Evolutionary conservation across 768 basidiomycete species (phyloP), one percentile per base, ranked within the genome.

Genomic region (Amanita pseudoporphyria): DNA sequence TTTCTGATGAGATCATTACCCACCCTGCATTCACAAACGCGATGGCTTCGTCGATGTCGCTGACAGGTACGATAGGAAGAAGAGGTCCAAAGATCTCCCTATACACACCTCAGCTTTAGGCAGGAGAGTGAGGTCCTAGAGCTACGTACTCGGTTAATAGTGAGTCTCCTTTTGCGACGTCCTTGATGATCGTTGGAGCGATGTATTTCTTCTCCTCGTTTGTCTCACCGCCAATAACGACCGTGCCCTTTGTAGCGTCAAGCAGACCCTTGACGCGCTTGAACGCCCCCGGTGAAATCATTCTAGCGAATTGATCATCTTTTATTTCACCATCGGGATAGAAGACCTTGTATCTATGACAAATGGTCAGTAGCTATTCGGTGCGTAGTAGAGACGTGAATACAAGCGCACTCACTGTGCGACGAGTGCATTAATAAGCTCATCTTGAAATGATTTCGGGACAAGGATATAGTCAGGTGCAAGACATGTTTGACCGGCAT

Each of bases 31-130:
- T 83, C 47, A 91, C 73, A 49, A 79, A 81, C 9, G 76, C 72
- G 51, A 91, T 80, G 3, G 82, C 89, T 33, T 78, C 81, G 30
- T 89, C 85, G 6, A 87, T 47, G 48, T 74, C 61, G n/a, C 82
- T 76, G 21, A 91, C 80, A 0, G 82, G 76, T 1, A 93, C 67
- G 35, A 94, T 71, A 3, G 87, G 83, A 19, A 94, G 66, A 9
- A 94, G 55, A 6, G 91, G 90, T 0, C 89, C 91, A 56, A 94
- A 92, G 37, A 92, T 72, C 58, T 93, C 91, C 52, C 87, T 89
- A 54, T 42, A 2, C 13, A 9, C 26, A 19, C 26, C 4, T 52
- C 35, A 45, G 44, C 51, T 22, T 18, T 24, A 9, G 21, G 35
- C 46, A 45, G 5, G 22, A 28, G 16, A 9, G 44, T 5, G 30